Percentiles rank a stretch among this genome's conserved stretches.
Conservation (phyloP, 2,329 filamentous ascomycete genomes). For the Penicillium hesseltinei region DNA sequence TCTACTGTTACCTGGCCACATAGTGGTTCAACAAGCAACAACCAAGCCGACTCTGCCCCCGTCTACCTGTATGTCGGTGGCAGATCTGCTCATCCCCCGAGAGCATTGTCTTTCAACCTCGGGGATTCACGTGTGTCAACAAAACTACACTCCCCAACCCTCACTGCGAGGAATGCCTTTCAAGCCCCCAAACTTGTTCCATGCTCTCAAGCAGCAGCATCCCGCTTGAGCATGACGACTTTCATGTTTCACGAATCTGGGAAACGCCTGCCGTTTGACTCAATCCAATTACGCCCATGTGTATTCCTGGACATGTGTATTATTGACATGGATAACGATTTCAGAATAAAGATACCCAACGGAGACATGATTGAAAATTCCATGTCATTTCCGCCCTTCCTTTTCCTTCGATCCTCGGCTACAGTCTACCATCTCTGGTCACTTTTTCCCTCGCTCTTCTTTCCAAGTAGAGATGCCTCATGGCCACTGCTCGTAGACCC, state of each 20-base stretch:
- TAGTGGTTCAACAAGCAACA: neutral
- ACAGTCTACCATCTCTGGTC: neutral
- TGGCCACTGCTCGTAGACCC: constrained; percentile 1
- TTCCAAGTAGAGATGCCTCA: neutral
- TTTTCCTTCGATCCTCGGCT: neutral
- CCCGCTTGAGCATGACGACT: neutral
- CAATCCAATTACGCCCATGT: neutral
- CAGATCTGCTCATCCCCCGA: neutral
- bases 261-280: neutral
- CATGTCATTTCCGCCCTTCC: neutral
- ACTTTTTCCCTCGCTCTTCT: neutral
- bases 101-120: neutral
- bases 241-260: neutral
- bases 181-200: neutral
- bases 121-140: neutral
- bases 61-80: neutral
- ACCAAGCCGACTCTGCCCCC: neutral
- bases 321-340: constrained; percentile 4
- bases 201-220: neutral
- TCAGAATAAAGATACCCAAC: constrained; percentile 11
- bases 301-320: neutral
- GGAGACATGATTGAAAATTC: constrained; percentile 6
- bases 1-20: neutral
- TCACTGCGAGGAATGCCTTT: neutral
- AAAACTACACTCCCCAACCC: neutral